Evolutionary conservation across 108 stramenopile genomes (phyloP).

Genomic region (Mayamaea pseudoterrestris): DNA sequence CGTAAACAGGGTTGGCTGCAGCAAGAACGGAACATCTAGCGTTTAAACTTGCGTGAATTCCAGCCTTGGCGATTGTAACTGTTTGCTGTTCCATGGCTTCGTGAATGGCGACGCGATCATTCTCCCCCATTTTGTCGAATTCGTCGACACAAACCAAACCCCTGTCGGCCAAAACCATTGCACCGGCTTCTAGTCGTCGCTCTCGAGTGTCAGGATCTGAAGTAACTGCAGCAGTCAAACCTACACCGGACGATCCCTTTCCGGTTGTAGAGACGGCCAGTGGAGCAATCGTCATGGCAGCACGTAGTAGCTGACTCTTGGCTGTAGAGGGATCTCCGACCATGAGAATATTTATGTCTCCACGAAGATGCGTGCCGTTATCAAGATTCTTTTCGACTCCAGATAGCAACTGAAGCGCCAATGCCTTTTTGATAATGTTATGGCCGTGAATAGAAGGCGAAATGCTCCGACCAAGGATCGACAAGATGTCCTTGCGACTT

Average conservation of each 20-base stretch:
- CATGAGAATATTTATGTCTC: slow-evolving; percentile 99
- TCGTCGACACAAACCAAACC: slow-evolving; percentile 99
- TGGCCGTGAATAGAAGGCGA: slow-evolving; percentile 98
- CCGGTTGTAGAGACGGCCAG: slow-evolving; percentile 92
- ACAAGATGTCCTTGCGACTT: slow-evolving; percentile 65
- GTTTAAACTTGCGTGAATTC: slow-evolving; percentile 91
- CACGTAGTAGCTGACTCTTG: slow-evolving; percentile 93
- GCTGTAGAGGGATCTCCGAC: slow-evolving; percentile 99
- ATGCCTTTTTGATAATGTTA: slow-evolving; percentile 90
- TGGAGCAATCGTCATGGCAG: slow-evolving; percentile 92
- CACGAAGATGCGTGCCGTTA: slow-evolving; percentile 96
- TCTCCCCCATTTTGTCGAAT: slow-evolving; percentile 87
- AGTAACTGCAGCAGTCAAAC: slow-evolving; percentile 98
- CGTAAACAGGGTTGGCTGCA: slow-evolving; percentile 99
- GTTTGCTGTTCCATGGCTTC: slow-evolving; percentile 99
- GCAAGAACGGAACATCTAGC: slow-evolving; percentile 96
- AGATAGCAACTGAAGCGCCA: slow-evolving; percentile 85
- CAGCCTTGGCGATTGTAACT: slow-evolving; percentile 99
- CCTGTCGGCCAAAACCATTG: slow-evolving; percentile 98
- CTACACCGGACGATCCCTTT: slow-evolving; percentile 97
- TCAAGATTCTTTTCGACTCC: slow-evolving; percentile 94
- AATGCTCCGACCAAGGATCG: slow-evolving; percentile 72
- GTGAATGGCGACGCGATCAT: slow-evolving; percentile 95
- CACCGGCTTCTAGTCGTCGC: slow-evolving; percentile 95
- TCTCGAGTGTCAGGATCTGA: slow-evolving; percentile 96